These are phyloP conservation scores for Wickerhamiella brachini DNA, from an alignment of 805 yeast species.

Conservation along the genomic window DNA sequence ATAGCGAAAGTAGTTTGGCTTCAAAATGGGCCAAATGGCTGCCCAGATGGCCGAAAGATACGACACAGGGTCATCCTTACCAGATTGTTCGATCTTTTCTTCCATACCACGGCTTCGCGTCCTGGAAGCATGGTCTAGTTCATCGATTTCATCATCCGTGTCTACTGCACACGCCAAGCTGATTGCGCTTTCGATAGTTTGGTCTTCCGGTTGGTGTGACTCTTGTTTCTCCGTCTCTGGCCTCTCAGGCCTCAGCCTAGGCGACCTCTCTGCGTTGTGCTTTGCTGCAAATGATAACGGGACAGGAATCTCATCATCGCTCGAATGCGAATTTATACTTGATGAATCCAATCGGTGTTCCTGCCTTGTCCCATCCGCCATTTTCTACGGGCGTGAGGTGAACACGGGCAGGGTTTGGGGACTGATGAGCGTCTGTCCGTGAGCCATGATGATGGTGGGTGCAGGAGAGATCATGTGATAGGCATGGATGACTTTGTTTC, in stretches of 20 bases:
- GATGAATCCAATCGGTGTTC: background rate
- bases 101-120: background rate
- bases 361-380: background rate
- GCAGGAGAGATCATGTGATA: background rate
- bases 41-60: background rate
- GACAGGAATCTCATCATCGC: background rate
- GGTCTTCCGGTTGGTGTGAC: background rate
- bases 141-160: background rate
- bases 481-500: no score
- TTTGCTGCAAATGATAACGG: background rate
- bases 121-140: background rate
- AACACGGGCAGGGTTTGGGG: background rate
- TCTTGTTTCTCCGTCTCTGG: background rate
- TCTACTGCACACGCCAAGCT: background rate
- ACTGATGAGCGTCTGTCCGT: background rate
- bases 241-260: background rate
- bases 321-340: background rate
- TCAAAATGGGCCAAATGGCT: background rate
- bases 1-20: background rate
- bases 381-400: background rate
- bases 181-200: background rate
- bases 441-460: background rate
- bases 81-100: background rate
- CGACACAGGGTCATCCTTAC: background rate
- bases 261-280: background rate